Conservation (phyloP, 2,329 filamentous ascomycete genomes). For the Parastagonospora avenae region DNA sequence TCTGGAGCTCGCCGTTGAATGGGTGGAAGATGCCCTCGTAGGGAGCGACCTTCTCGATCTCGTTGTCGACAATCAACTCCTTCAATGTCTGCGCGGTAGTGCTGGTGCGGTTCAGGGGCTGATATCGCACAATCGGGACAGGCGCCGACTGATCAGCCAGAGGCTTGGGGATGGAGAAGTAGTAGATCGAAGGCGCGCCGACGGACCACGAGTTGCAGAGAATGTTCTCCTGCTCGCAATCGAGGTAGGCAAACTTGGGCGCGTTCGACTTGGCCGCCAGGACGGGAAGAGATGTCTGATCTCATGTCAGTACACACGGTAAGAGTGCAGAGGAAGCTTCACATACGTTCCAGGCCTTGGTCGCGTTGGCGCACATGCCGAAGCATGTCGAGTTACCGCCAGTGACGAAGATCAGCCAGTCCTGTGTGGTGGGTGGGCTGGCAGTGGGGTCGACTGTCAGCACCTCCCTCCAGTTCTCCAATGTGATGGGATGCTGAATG, state of each 20-base stretch:
- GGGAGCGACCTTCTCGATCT: constrained; percentile 56
- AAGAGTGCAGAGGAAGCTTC: neutral
- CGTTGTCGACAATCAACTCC: constrained; percentile 64
- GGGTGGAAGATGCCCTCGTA: constrained; percentile 77
- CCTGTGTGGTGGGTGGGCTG: constrained; percentile 65
- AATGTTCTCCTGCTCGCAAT: constrained; percentile 76
- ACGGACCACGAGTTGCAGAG: constrained; percentile 77
- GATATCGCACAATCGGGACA: constrained; percentile 67
- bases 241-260: constrained; percentile 70
- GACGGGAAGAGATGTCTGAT: constrained; percentile 65
- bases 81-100: constrained; percentile 68
- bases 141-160: constrained; percentile 68
- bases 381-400: constrained; percentile 81
- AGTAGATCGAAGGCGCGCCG: constrained; percentile 67
- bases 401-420: constrained; percentile 77
- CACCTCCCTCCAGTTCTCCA: constrained; percentile 73
- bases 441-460: constrained; percentile 65
- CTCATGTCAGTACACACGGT: constrained; percentile 1
- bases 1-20: constrained; percentile 69
- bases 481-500: constrained; percentile 64
- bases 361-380: constrained; percentile 68
- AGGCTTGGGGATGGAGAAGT: constrained; percentile 64
- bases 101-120: constrained; percentile 72
- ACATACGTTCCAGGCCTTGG: constrained; percentile 63
- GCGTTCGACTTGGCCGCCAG: constrained; percentile 65